Evolutionary conservation across 208 protist species (phyloP).

Genomic region (Trypanosoma scelopori): DNA sequence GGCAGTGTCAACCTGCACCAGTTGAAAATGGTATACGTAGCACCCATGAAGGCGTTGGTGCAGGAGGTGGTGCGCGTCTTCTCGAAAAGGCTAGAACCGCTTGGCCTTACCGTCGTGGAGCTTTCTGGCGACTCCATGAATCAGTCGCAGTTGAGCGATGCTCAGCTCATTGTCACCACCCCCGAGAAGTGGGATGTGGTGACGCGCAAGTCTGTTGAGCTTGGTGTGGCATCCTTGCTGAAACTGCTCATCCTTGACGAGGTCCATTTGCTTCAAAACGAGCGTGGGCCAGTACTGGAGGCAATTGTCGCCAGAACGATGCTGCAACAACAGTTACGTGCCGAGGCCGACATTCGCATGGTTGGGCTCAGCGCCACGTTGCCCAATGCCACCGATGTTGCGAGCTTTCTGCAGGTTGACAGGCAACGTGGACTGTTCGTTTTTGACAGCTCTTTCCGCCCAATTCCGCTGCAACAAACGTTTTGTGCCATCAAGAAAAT

Average conservation of each 20-base stretch:
- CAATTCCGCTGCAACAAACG: slow-evolving; percentile 97
- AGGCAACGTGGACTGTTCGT: slow-evolving; percentile 93
- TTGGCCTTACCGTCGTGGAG: slow-evolving; percentile 96
- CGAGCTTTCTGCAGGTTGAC: slow-evolving; percentile 97
- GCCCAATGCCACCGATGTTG: slow-evolving; percentile 99
- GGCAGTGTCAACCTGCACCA: slow-evolving; percentile 33
- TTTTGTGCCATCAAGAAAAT: slow-evolving; percentile 98
- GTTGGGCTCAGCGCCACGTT: slow-evolving; percentile 99
- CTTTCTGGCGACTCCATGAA: slow-evolving; percentile 98
- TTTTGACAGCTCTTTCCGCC: slow-evolving; percentile 95
- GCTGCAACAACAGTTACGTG: slow-evolving; percentile 78
- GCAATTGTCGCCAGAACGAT: slow-evolving; percentile 97
- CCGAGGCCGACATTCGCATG: slow-evolving; percentile 91
- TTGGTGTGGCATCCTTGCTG: slow-evolving; percentile 83
- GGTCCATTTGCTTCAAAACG: slow-evolving; percentile 99
- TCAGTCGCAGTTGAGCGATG: slow-evolving; percentile 95
- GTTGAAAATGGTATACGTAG: slow-evolving; percentile 99
- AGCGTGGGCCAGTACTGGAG: slow-evolving; percentile 99
- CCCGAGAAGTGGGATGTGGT: slow-evolving; percentile 99
- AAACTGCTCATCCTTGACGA: slow-evolving; percentile 97
- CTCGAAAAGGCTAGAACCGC: slow-evolving; percentile 83
- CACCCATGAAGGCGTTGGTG: slow-evolving; percentile 99
- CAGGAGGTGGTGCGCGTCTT: slow-evolving; percentile 99
- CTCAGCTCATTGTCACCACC: slow-evolving; percentile 99
- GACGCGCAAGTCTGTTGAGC: slow-evolving; percentile 97